These are phyloP conservation scores for Neospora caninum DNA, from an alignment of 169 alveolate species.

Conservation along the genomic window DNA sequence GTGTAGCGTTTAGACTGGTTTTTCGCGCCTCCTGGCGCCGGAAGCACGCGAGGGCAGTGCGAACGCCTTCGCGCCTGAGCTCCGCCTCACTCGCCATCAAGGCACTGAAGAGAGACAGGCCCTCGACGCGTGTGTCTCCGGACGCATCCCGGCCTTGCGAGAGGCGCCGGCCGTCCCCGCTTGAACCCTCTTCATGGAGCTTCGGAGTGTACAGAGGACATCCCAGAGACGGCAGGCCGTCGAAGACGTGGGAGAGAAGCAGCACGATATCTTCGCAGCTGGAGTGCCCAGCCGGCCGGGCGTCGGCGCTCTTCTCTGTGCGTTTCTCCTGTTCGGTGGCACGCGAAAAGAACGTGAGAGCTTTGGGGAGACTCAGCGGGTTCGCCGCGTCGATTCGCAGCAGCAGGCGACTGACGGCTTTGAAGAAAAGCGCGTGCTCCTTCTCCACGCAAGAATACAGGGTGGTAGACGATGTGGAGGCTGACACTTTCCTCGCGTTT, in stretches of 20 bases:
- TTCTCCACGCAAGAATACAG: background rate
- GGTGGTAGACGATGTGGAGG: background rate
- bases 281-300: background rate
- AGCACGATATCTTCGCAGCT: background rate
- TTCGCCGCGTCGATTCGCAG: background rate
- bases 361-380: background rate
- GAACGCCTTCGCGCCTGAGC: background rate
- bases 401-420: background rate
- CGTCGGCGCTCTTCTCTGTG: background rate
- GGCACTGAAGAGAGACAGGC: background rate
- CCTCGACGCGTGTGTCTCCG: background rate
- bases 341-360: background rate
- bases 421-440: background rate
- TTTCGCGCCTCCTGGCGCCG: background rate
- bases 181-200: background rate
- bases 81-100: background rate
- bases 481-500: too few relatives aligned
- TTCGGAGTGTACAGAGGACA: background rate
- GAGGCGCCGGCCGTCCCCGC: background rate
- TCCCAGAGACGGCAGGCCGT: background rate
- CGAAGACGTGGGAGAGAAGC: constrained; percentile 1
- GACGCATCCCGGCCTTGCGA: too few relatives aligned
- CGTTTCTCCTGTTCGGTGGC: background rate
- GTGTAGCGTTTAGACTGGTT: background rate
- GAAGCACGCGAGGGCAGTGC: background rate